Conservation (phyloP, 2,329 filamentous ascomycete species). For the Xylariaceae sp. region DNA sequence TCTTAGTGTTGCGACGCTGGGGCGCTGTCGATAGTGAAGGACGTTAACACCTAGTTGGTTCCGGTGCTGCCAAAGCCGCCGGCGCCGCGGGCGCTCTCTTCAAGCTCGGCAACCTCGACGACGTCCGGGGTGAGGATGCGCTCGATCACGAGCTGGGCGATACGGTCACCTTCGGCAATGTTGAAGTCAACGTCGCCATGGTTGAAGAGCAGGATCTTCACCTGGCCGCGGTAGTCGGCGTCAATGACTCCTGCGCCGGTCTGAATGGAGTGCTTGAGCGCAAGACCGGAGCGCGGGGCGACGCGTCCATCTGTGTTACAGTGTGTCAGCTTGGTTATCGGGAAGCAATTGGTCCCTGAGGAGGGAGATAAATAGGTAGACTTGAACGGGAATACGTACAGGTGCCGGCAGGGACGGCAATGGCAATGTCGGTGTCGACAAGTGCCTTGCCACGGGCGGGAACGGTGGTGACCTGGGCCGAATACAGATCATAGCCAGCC, state of each 20-base stretch:
- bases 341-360: too few species aligned
- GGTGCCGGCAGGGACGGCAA: constrained; percentile 84
- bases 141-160: constrained; percentile 92
- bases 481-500: constrained; percentile 92
- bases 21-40: too few species aligned
- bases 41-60: constrained; percentile 20
- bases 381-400: constrained; percentile 51
- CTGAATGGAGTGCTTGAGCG: constrained; percentile 92
- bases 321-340: not conserved
- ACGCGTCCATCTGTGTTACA: constrained; percentile 68
- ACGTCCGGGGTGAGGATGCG: constrained; percentile 92
- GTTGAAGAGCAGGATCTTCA: constrained; percentile 95
- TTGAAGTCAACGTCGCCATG: constrained; percentile 75
- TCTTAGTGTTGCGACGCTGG: not conserved
- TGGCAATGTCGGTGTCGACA: constrained; percentile 85
- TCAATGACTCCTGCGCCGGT: constrained; percentile 96
- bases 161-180: constrained; percentile 78
- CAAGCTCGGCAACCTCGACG: constrained; percentile 79
- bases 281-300: constrained; percentile 85
- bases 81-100: constrained; percentile 83
- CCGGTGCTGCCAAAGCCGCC: constrained; percentile 92
- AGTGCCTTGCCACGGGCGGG: constrained; percentile 78
- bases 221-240: constrained; percentile 89
- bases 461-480: constrained; percentile 66
- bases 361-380: not conserved